Base-by-base conservation (phyloP, 148 eudicot species). In the Amaranthus palmeri region DNA sequence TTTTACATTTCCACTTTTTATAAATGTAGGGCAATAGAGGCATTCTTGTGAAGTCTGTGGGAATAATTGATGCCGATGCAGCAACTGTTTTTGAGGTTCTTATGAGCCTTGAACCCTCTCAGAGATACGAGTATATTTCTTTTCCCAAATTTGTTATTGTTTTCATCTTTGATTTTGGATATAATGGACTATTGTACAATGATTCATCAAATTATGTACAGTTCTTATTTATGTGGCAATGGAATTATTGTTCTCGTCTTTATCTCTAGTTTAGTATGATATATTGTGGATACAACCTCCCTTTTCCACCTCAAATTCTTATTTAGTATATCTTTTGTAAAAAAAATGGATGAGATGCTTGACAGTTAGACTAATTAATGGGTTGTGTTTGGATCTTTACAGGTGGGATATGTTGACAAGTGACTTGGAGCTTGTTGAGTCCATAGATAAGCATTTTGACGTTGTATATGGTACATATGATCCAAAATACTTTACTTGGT, bases 331-430 rank as follows among this genome's bases (percentile, higher is more conserved):
- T 43, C 43, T 44, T 54, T 51, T 3, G 11, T 14, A 3, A 9
- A 15, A 45, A 6, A 13, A 57, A n/a, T 3, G 9, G 44, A 43
- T 25, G 55, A 44, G 51, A 47, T 61, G 57, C 45, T 65, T 12
- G 56, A 13, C 60, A 47, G 12, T 49, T 63, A 50, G 59, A 42
- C 67, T 65, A 49, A 70, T 68, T 56, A 70, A 40, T 25, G 45
- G 44, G 11, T 64, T 40, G 48, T 8, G 8, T 25, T 25, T 66
- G 42, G n/a, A 7, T 77, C 48, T 61, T 73, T 79, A 71, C 90
- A 96, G 99, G 86, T 96, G 99, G 99, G 99, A 96, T 79, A 81
- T 87, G 73, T 72, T 96, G 82, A 90, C 89, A 49, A 82, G 89
- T 82, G 92, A 92, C 70, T 76, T 96, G 77, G 91, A 96, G 83